These are phyloP conservation scores for Hygrophorus pudorinus DNA, from an alignment of 768 basidiomycete species.

Conservation along the genomic window DNA sequence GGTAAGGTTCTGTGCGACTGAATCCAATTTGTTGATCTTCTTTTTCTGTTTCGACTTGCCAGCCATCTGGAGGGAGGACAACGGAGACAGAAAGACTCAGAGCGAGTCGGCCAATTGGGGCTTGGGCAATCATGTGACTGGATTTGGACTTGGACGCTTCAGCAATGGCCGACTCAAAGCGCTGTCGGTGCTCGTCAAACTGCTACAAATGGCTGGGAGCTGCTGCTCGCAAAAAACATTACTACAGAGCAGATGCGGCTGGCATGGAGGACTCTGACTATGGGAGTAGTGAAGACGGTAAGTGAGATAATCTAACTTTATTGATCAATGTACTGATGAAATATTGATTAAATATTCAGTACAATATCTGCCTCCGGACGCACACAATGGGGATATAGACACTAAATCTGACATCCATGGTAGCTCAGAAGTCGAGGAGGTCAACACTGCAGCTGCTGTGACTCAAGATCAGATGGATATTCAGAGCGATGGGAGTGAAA, in stretches of 20 bases:
- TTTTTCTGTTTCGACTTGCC: background rate
- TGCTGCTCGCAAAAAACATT: background rate
- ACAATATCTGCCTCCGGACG: too few relatives aligned
- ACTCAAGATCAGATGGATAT: too few relatives aligned
- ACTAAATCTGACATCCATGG: background rate
- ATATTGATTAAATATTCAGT: too few relatives aligned
- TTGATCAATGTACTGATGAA: too few relatives aligned
- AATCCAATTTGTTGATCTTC: background rate
- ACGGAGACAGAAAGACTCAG: background rate
- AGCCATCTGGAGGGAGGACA: background rate
- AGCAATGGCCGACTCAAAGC: background rate
- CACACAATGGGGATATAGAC: background rate
- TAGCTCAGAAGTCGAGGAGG: too few relatives aligned
- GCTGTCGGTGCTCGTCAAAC: background rate
- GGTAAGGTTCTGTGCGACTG: background rate
- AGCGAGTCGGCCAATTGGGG: too few relatives aligned
- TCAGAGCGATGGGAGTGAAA: too few relatives aligned
- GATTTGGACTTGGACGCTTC: background rate
- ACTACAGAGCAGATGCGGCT: background rate
- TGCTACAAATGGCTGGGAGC: constrained; percentile 2
- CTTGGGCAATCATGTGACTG: background rate
- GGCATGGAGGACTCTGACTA: background rate
- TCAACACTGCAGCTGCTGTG: too few relatives aligned
- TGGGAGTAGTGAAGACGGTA: background rate
- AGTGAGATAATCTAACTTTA: too few relatives aligned